These are phyloP conservation scores for Glonium stellatum DNA, from an alignment of 495 filamentous ascomycete genomes.

Conservation along the genomic window DNA sequence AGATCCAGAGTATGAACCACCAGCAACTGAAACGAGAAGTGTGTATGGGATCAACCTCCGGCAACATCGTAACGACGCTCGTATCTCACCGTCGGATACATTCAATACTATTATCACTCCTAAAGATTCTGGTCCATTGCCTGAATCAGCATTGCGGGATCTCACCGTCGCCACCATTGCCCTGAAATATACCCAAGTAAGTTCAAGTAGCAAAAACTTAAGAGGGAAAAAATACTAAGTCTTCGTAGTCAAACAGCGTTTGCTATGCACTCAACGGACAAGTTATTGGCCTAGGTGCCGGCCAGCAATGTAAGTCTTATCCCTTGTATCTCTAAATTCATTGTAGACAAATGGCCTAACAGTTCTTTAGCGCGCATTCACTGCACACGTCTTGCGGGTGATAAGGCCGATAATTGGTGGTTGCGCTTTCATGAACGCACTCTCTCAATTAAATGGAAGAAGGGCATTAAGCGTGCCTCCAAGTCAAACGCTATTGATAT, in stretches of 20 bases:
- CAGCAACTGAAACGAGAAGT: slow-evolving; percentile 66
- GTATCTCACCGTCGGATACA: slow-evolving; percentile 71
- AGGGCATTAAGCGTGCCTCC: slow-evolving; percentile 88
- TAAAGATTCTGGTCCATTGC: slow-evolving; percentile 63
- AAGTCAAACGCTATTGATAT: slow-evolving; percentile 98
- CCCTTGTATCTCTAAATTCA: background rate
- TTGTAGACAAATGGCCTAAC: background rate
- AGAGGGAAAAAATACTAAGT: background rate
- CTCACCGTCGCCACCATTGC: slow-evolving; percentile 93
- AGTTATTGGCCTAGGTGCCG: slow-evolving; percentile 87
- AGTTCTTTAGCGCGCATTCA: slow-evolving; percentile 61
- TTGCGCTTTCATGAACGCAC: slow-evolving; percentile 89
- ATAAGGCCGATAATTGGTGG: slow-evolving; percentile 99
- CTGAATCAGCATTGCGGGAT: slow-evolving; percentile 77
- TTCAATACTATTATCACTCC: slow-evolving; percentile 80
- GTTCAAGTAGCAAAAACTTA: background rate
- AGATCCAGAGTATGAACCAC: slow-evolving; percentile 76
- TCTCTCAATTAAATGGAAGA: slow-evolving; percentile 87
- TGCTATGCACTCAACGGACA: slow-evolving; percentile 96
- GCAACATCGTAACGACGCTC: slow-evolving; percentile 86
- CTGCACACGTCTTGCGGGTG: slow-evolving; percentile 95
- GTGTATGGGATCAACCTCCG: slow-evolving; percentile 80
- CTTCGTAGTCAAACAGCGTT: slow-evolving; percentile 71
- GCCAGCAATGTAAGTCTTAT: slow-evolving; percentile 65
- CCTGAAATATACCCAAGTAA: slow-evolving; percentile 81